Evolutionary conservation across 345 rosid species (phyloP), one percentile per base, ranked within the genome.

Genomic region (Theobroma cacao): DNA sequence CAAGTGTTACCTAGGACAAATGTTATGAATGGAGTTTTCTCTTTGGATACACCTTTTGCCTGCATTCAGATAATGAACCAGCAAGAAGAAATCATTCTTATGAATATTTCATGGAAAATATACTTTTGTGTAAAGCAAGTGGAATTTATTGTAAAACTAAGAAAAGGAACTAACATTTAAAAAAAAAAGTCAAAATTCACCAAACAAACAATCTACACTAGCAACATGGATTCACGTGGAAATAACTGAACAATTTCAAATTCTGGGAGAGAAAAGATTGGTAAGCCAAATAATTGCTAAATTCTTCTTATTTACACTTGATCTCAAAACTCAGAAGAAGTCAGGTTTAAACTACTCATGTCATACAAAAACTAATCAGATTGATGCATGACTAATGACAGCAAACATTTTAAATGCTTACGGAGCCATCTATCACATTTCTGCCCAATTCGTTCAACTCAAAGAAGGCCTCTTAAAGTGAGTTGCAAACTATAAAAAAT

Each of bases 1-100:
- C 34, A 67, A 72, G 20, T 41, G 80, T 84, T 75, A 92, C 99
- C 99, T 58, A 95, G 77, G 53, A 95, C 98, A 82, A 95, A 95
- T 69, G 92, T 88, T 62, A 93, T 91, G 80, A 90, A 92, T 28
- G 89, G 93, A 78, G 81, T 71, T 83, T 82, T 89, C 81, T 79
- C 89, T 77, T 83, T 82, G 75, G 72, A 50, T 77, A 79, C 86
- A 68, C 74, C 80, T 73, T 68, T 75, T 63, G 75, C 87, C 95
- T 92, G 89, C 84, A 81, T 15, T 61, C 71, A 80, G 40, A 81
- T 59, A 52, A 83, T 33, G 41, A 77, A 53, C 58, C 33, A 72
- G 77, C 45, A 73, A 41, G 52, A 66, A 50, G 28, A 40, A 58
- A 3, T 45, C 41, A 75, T 61, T 30, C 14, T 45, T 36, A n/a